Conservation (phyloP, 495 filamentous ascomycete genomes). For the Trichoderma erinaceum region DNA sequence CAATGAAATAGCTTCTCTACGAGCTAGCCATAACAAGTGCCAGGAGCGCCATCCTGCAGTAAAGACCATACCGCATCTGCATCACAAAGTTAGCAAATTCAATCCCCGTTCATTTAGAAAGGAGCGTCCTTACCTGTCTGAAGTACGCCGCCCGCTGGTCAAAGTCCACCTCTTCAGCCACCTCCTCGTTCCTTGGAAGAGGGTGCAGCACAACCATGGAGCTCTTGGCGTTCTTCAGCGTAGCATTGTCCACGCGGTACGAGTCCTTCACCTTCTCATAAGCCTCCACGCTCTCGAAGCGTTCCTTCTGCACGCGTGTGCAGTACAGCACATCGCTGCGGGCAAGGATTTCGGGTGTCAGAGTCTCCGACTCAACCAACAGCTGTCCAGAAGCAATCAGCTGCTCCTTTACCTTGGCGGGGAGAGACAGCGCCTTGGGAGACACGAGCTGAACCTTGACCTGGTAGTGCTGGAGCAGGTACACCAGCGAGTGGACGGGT, state of each 20-base stretch:
- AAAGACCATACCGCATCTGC: constrained; percentile 96
- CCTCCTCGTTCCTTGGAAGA: constrained; percentile 84
- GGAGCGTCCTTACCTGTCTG: constrained; percentile 72
- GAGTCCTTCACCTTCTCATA: constrained; percentile 83
- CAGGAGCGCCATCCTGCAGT: constrained; percentile 94
- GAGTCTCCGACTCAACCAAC: constrained; percentile 60
- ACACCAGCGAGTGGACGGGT: constrained; percentile 88
- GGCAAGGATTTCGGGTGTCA: constrained; percentile 80
- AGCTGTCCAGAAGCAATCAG: constrained; percentile 70
- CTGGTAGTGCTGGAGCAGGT: constrained; percentile 89
- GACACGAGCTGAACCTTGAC: constrained; percentile 89
- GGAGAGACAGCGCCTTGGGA: constrained; percentile 71
- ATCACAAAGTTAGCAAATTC: constrained; percentile 36
- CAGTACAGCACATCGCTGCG: constrained; percentile 88
- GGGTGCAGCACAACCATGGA: constrained; percentile 95
- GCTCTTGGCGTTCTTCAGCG: constrained; percentile 85
- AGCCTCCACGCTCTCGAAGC: constrained; percentile 69
- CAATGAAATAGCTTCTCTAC: constrained; percentile 5
- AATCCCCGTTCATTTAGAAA: neutral
- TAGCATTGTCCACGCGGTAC: constrained; percentile 80
- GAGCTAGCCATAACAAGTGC: constrained; percentile 55
- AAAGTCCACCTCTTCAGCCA: constrained; percentile 92
- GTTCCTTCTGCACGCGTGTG: constrained; percentile 92
- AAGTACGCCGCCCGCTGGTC: constrained; percentile 97
- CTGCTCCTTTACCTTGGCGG: constrained; percentile 61